These are phyloP conservation scores for Coemansia sp. DNA, from an alignment of 192 early-diverging fungal species.

Conservation along the genomic window DNA sequence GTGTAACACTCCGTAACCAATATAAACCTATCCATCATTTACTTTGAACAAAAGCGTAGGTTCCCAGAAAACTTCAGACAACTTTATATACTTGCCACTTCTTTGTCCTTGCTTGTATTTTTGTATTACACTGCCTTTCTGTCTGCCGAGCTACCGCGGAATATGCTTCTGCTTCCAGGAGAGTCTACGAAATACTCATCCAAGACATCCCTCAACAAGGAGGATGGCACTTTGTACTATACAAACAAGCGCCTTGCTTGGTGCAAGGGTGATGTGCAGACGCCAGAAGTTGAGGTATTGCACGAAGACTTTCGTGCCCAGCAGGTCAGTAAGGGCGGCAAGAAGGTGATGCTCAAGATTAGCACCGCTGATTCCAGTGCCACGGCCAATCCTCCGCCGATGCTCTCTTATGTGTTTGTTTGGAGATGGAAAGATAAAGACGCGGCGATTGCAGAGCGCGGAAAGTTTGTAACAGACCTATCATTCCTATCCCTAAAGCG, in stretches of 20 bases:
- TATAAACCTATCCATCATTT: no score
- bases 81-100: no score
- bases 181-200: conserved; percentile 39
- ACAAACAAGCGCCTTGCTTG: conserved; percentile 59
- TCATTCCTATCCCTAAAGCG: conserved; percentile 21
- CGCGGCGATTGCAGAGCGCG: conserved; percentile 50
- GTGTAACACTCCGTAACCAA: no score
- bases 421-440: conserved; percentile 52
- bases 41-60: no score
- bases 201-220: conserved; percentile 29
- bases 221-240: conserved; percentile 50
- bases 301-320: conserved; percentile 42
- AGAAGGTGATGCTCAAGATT: conserved; percentile 61
- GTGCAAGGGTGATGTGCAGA: conserved; percentile 50
- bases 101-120: no score
- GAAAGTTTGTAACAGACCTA: conserved; percentile 44
- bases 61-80: no score
- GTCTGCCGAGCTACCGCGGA: not conserved
- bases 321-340: conserved; percentile 50
- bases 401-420: conserved; percentile 1
- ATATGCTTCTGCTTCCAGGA: conserved; percentile 27
- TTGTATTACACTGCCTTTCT: no score
- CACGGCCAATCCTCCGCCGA: conserved; percentile 5
- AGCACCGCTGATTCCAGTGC: conserved; percentile 20
- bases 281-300: conserved; percentile 50